A percentile compares a stretch with the other conserved stretches of the same genome.
These are phyloP conservation scores for Neurospora sp. DNA, from an alignment of 495 filamentous ascomycete species.

Conservation along the genomic window DNA sequence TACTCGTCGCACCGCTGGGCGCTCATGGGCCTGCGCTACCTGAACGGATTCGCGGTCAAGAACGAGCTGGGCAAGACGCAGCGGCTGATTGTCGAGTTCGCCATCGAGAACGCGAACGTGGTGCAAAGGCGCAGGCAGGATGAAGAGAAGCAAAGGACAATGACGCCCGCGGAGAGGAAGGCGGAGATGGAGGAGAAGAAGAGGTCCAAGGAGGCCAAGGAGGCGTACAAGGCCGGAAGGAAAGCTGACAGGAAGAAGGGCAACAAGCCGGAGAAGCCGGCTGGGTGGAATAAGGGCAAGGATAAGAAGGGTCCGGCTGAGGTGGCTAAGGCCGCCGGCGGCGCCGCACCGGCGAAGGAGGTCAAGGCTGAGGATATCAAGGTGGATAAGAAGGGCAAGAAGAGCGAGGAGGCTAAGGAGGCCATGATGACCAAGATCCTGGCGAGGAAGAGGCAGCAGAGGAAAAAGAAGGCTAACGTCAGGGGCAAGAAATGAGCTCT, in stretches of 20 bases:
- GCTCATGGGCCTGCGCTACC: conserved; percentile 86
- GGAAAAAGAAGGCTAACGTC: conserved; percentile 38
- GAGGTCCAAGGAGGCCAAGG: conserved; percentile 3
- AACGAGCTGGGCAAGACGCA: conserved; percentile 38
- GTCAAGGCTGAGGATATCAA: conserved; percentile 2
- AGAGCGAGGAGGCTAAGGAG: conserved; percentile 23
- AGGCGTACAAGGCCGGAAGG: conserved; percentile 11
- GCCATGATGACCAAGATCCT: conserved; percentile 38
- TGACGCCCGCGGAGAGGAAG: conserved; percentile 46
- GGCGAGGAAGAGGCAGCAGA: conserved; percentile 35
- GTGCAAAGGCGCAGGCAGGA: conserved; percentile 65
- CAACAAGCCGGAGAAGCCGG: conserved; percentile 37
- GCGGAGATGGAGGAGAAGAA: conserved; percentile 34
- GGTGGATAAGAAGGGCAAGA: conserved; percentile 12
- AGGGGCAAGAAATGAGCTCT: conserved; percentile 15
- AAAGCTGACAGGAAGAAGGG: conserved; percentile 24
- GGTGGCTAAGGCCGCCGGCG: neutral
- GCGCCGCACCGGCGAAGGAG: neutral
- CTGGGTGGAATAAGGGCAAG: conserved; percentile 34
- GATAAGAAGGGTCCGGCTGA: conserved; percentile 34
- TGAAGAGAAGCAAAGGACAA: conserved; percentile 59
- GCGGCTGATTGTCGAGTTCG: conserved; percentile 89
- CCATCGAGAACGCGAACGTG: conserved; percentile 96
- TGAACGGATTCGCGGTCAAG: conserved; percentile 72
- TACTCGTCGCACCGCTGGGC: conserved; percentile 91